These are phyloP conservation scores for Sicyos baderoa DNA, from an alignment of 306 rosid species.

Conservation along the genomic window DNA sequence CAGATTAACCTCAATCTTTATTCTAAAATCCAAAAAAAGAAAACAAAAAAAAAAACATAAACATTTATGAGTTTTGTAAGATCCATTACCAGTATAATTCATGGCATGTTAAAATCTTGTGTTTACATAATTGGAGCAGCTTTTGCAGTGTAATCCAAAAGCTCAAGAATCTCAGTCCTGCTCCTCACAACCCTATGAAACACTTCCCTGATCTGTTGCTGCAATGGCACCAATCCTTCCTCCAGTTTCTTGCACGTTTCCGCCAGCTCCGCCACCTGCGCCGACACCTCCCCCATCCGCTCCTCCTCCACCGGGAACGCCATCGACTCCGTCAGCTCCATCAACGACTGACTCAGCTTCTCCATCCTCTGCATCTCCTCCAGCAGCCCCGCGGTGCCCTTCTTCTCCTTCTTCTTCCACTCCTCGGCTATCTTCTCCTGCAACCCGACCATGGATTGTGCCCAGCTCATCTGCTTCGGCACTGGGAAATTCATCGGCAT, in stretches of 20 bases:
- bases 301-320: conserved; percentile 54
- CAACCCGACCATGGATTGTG: conserved; percentile 53
- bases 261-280: conserved; percentile 53
- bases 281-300: conserved; percentile 44
- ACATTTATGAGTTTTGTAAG: background rate
- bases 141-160: conserved; percentile 62
- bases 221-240: conserved; percentile 74
- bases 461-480: conserved; percentile 55
- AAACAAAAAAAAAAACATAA: background rate
- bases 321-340: conserved; percentile 58
- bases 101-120: background rate
- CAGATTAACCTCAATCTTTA: conserved; percentile 5
- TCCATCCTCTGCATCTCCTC: conserved; percentile 88
- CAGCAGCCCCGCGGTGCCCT: conserved; percentile 49
- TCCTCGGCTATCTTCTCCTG: conserved; percentile 87
- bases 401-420: conserved; percentile 97
- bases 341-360: conserved; percentile 42
- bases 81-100: background rate
- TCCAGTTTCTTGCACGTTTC: conserved; percentile 75
- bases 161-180: conserved; percentile 66
- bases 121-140: conserved; percentile 34
- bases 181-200: conserved; percentile 78
- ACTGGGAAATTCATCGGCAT: conserved; percentile 43
- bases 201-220: conserved; percentile 77
- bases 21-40: background rate